Base-by-base conservation (phyloP, 2,329 filamentous ascomycete species). In the Ceratocystis albifundus region DNA sequence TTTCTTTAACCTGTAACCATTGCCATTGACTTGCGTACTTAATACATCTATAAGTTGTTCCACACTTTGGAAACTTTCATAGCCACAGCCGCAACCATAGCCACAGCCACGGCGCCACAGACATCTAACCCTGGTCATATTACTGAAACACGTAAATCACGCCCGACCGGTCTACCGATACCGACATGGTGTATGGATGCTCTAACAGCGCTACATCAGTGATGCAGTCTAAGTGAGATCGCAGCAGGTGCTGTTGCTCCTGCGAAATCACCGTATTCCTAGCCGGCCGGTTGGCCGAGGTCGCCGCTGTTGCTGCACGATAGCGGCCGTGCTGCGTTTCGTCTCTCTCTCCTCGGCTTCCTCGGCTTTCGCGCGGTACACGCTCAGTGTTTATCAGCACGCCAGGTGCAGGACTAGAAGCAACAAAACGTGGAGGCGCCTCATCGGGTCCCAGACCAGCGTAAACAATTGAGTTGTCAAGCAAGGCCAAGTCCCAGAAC, bases 151-250 rank as follows among this genome's bases (percentile, higher is more conserved):
- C 86, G 80, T 94, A 96, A 59, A 97, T 85, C 74, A 93, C 87
- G 0, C 94, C 94, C 48, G 87, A 89, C 71, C 93, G 81, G 78
- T 99, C 94, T 65, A 88, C 92, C 70, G 89, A 95, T 62, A 97
- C 81, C 44, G 92, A 88, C 90, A 97, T 96, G 3, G 88, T 88
- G 75, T 96, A 96, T 28, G 94, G 94, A 70, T 84, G 81, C 77
- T 96, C 90, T 70, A 99, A 75, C 72, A 97, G 77, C n/a, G 88
- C 88, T 70, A 96, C 86, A 76, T 97, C 93, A 72, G 89, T 83
- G 68, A 99, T 86, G 2, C 86, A 86, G 76, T 99, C 94, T 71
- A 96, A 75, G 76, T 99, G 94, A 67, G 88, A 90, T 73, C 86
- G 88, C 67, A 97, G 77, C 70, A 99, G 75, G 75, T 90, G 85